phyloP scores from a whole-genome alignment of 257 asterid species.

The Rubia yunnanensis region DNA sequence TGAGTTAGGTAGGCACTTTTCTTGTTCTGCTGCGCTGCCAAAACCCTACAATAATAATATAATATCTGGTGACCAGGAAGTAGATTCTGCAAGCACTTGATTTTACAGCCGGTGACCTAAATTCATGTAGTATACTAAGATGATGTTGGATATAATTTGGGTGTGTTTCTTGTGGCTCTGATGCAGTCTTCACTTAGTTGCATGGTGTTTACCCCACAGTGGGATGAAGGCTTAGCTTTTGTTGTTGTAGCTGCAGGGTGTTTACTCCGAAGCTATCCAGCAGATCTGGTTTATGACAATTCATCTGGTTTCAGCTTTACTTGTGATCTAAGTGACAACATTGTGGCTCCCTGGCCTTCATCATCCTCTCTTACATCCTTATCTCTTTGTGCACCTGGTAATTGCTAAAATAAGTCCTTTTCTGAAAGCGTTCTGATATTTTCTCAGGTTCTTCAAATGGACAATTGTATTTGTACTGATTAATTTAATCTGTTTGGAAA shows the following conservation, averaged over 20 bases:
- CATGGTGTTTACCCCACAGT: slow-evolving; percentile 83
- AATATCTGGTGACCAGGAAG: too few relatives aligned
- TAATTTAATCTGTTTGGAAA: not conserved
- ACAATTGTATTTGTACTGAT: not conserved
- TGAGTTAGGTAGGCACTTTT: not conserved
- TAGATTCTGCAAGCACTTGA: too few relatives aligned
- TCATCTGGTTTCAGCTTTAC: slow-evolving; percentile 78
- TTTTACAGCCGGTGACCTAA: too few relatives aligned
- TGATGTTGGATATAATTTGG: not conserved
- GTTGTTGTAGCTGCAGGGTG: slow-evolving; percentile 47
- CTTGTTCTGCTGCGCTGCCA: not conserved
- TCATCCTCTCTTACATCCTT: slow-evolving; percentile 68
- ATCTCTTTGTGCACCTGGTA: slow-evolving; percentile 99
- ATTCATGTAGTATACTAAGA: too few relatives aligned
- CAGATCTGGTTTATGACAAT: slow-evolving; percentile 80
- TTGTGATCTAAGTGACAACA: slow-evolving; percentile 83
- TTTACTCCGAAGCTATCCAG: slow-evolving; percentile 76
- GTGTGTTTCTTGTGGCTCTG: not conserved
- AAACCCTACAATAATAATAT: not conserved
- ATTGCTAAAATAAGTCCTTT: slow-evolving; percentile 7
- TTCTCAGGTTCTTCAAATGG: not conserved
- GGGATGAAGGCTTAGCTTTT: not conserved
- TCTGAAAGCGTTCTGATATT: not conserved
- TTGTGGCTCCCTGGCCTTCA: slow-evolving; percentile 99
- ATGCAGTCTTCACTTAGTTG: slow-evolving; percentile 1